A percentile compares a stretch with the other conserved stretches of the same genome.
Evolutionary conservation across 805 yeast species (phyloP).

Genomic region (Metschnikowia amazonensis): DNA sequence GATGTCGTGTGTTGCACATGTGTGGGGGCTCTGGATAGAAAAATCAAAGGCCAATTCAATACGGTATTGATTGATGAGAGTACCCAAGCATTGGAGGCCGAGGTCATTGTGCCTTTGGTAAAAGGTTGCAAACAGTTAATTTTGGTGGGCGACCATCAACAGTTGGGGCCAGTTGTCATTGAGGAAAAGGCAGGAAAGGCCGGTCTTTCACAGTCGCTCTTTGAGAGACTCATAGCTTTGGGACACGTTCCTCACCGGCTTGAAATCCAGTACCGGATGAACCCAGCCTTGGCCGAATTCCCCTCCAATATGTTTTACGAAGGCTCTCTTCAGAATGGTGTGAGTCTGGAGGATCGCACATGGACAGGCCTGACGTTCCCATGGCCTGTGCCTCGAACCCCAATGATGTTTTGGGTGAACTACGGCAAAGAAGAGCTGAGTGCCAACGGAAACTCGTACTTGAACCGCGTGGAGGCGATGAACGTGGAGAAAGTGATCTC

Average conservation of each 20-base stretch:
- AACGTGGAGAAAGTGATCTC: constrained; percentile 79
- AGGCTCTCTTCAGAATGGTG: constrained; percentile 89
- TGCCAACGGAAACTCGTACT: constrained; percentile 71
- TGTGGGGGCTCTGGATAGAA: constrained; percentile 82
- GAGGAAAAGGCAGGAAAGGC: constrained; percentile 81
- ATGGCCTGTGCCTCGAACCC: constrained; percentile 82
- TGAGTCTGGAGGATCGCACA: constrained; percentile 68
- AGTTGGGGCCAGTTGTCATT: constrained; percentile 86
- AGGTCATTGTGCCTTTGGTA: constrained; percentile 81
- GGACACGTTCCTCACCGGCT: constrained; percentile 83
- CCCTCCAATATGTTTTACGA: constrained; percentile 91
- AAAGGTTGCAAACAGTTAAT: constrained; percentile 88
- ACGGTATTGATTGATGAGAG: constrained; percentile 88
- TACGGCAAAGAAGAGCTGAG: constrained; percentile 88
- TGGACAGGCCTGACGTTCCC: constrained; percentile 61
- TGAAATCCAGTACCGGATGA: constrained; percentile 94
- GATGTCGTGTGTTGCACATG: constrained; percentile 89
- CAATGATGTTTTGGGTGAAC: constrained; percentile 96
- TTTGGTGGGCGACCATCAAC: constrained; percentile 94
- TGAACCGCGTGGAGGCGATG: constrained; percentile 87
- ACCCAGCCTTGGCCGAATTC: constrained; percentile 81
- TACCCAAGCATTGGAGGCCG: constrained; percentile 93
- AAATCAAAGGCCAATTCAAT: constrained; percentile 60
- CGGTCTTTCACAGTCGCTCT: constrained; percentile 80
- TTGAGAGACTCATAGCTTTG: constrained; percentile 76